These are phyloP conservation scores for Podaxis mareebaensis DNA, from an alignment of 768 basidiomycete genomes.

Conservation along the genomic window DNA sequence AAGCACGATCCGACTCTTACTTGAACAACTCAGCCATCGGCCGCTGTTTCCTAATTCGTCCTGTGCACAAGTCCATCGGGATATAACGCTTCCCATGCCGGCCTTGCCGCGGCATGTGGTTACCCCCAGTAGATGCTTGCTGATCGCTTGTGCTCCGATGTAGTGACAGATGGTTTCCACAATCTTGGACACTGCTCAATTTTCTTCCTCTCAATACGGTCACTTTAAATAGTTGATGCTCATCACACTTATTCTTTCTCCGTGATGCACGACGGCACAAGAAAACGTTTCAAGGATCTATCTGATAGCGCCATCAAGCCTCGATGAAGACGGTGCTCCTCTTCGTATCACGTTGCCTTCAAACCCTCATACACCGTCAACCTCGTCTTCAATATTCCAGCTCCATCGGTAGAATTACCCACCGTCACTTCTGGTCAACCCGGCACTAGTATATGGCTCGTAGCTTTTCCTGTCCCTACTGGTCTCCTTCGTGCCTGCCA, in stretches of 20 bases:
- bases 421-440: neutral
- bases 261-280: neutral
- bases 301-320: neutral
- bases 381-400: neutral
- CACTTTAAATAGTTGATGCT: neutral
- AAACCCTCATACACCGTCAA: neutral
- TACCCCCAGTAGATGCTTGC: conserved; percentile 9
- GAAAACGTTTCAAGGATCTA: neutral
- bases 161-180: conserved; percentile 2
- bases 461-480: neutral
- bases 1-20: neutral
- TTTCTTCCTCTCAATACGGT: neutral
- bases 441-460: neutral
- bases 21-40: neutral
- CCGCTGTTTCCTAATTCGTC: neutral
- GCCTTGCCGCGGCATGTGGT: conserved; percentile 8
- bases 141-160: conserved; percentile 1
- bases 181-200: neutral
- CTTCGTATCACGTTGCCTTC: neutral
- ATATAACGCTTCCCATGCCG: neutral
- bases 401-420: neutral
- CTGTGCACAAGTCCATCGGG: neutral
- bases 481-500: neutral
- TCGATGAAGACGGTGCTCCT: too few relatives aligned
- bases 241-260: neutral